Evolutionary conservation across 2,329 filamentous ascomycete genomes (phyloP).

Genomic region (Fusarium piperis): DNA sequence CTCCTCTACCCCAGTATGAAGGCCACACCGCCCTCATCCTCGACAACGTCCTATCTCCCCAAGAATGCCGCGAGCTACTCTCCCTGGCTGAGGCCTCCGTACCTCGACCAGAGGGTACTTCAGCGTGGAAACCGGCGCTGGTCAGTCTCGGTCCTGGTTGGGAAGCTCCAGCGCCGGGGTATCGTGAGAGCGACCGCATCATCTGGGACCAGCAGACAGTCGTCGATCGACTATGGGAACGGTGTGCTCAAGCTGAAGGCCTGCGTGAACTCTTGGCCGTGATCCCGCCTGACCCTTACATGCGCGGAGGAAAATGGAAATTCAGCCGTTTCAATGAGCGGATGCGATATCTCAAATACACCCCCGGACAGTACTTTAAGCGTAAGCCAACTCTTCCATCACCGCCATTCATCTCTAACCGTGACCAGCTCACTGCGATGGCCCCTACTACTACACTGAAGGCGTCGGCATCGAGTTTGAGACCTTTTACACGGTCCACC

Average conservation of each 20-base stretch:
- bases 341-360: conserved; percentile 80
- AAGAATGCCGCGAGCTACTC: conserved; percentile 69
- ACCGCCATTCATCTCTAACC: not conserved
- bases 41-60: conserved; percentile 63
- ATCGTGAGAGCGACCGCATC: conserved; percentile 78
- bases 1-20: conserved; percentile 61
- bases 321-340: conserved; percentile 72
- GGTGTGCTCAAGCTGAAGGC: conserved; percentile 59
- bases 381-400: conserved; percentile 45
- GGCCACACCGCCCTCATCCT: conserved; percentile 66
- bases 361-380: conserved; percentile 76
- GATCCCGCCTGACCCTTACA: conserved; percentile 43
- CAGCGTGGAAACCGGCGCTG: conserved; percentile 73
- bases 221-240: conserved; percentile 69
- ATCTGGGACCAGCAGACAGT: conserved; percentile 76
- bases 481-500: conserved; percentile 65
- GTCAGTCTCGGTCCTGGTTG: conserved; percentile 71
- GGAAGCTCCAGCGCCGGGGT: conserved; percentile 63
- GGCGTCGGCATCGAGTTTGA: conserved; percentile 53
- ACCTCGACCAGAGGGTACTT: conserved; percentile 32
- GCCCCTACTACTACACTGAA: conserved; percentile 64
- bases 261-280: conserved; percentile 52
- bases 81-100: conserved; percentile 63
- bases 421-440: conserved; percentile 72
- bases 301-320: conserved; percentile 48